Conservation (phyloP, 768 basidiomycete species). For the Pulveroboletus sp. region DNA sequence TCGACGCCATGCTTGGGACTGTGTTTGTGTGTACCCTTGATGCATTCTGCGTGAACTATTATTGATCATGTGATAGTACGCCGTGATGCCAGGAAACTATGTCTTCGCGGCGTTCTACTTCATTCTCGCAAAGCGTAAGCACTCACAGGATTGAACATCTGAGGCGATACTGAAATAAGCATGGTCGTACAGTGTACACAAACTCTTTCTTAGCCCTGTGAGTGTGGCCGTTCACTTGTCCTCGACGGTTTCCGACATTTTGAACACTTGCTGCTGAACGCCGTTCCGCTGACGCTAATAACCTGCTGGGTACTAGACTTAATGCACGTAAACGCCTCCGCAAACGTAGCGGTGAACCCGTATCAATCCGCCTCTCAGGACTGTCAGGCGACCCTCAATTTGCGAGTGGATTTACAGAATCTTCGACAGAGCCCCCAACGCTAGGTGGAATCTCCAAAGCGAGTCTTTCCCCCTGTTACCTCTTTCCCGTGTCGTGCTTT, state of each 20-base stretch:
- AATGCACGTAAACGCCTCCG: conserved; percentile 45
- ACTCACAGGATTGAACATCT: not conserved
- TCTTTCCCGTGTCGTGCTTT: not conserved
- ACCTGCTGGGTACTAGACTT: conserved; percentile 28
- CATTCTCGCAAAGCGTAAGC: conserved; percentile 49
- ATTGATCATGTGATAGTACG: conserved; percentile 29
- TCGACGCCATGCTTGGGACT: conserved; percentile 45
- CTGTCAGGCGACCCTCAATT: conserved; percentile 22
- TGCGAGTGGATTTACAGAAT: not conserved
- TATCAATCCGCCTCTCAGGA: conserved; percentile 44
- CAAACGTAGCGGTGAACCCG: conserved; percentile 29
- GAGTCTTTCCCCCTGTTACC: not conserved
- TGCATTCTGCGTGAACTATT: too few species aligned
- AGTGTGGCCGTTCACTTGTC: conserved; percentile 1
- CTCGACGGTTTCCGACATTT: not conserved
- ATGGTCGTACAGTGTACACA: conserved; percentile 41
- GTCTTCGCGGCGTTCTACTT: conserved; percentile 55
- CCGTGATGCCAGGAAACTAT: conserved; percentile 51
- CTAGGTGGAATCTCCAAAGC: not conserved
- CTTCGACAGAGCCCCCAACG: not conserved
- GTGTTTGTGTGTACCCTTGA: conserved; percentile 29
- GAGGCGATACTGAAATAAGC: not conserved
- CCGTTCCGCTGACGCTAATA: not conserved
- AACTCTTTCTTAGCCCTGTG: conserved; percentile 53
- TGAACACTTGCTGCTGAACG: not conserved